Evolutionary conservation across 1,284 basidiomycete genomes (phyloP).

Genomic region (Sphagnurus paluster): DNA sequence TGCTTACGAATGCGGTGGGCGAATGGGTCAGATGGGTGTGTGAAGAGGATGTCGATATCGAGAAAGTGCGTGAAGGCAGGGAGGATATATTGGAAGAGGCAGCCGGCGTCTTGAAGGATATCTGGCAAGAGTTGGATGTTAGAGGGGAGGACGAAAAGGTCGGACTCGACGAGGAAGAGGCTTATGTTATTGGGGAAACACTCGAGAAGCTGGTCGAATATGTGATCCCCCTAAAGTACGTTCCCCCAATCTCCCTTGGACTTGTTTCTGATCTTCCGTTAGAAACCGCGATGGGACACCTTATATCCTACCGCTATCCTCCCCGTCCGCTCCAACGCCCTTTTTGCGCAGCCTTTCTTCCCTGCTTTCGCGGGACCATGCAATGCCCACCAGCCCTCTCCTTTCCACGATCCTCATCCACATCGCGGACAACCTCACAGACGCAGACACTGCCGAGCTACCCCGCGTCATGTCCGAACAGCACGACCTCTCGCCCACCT

Average conservation of each 20-base stretch:
- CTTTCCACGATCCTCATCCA: slow-evolving; percentile 64
- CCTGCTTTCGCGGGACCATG: slow-evolving; percentile 61
- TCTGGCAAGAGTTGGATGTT: slow-evolving; percentile 69
- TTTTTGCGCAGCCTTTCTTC: slow-evolving; percentile 60
- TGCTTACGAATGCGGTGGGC: slow-evolving; percentile 50
- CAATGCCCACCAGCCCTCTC: slow-evolving; percentile 54
- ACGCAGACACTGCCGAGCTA: slow-evolving; percentile 60
- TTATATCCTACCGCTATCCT: slow-evolving; percentile 52
- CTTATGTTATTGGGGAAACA: slow-evolving; percentile 58
- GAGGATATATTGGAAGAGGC: slow-evolving; percentile 69
- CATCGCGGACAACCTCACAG: slow-evolving; percentile 62
- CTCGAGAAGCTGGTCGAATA: slow-evolving; percentile 58
- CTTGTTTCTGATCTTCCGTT: slow-evolving; percentile 10
- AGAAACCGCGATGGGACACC: slow-evolving; percentile 57
- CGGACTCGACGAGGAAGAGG: slow-evolving; percentile 67
- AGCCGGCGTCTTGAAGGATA: slow-evolving; percentile 65
- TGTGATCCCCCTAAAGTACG: slow-evolving; percentile 54
- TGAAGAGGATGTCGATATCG: slow-evolving; percentile 23
- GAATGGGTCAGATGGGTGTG: slow-evolving; percentile 52
- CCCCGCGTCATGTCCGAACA: slow-evolving; percentile 61
- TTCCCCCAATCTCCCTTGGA: slow-evolving; percentile 7
- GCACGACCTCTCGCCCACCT: slow-evolving; percentile 66
- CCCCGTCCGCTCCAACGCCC: slow-evolving; percentile 50
- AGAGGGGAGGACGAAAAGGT: slow-evolving; percentile 50
- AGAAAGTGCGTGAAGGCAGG: slow-evolving; percentile 33